phyloP scores from a whole-genome alignment of 169 alveolate species.

The Plasmodium ovale region DNA sequence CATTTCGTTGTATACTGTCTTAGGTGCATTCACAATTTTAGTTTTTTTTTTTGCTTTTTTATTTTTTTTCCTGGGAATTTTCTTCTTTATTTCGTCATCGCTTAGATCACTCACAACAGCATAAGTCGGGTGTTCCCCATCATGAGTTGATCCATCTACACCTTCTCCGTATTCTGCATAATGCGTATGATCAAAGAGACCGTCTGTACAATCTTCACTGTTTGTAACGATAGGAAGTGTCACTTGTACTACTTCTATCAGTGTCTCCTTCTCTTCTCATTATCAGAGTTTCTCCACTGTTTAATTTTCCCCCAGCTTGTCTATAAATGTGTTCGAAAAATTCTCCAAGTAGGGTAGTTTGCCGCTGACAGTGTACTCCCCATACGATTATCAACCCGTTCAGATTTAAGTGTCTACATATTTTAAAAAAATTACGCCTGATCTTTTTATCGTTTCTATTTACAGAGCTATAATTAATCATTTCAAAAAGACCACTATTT shows the following conservation, averaged over 20 bases:
- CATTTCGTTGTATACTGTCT: conserved; percentile 96
- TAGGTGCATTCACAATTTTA: conserved; percentile 94
- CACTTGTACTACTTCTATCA: too few species aligned
- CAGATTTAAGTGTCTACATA: conserved; percentile 89
- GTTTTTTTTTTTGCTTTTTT: conserved; percentile 77
- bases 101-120: conserved; percentile 45
- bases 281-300: not conserved
- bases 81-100: conserved; percentile 47
- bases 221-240: too few species aligned
- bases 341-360: conserved; percentile 95
- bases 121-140: conserved; percentile 35
- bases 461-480: conserved; percentile 95
- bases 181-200: too few species aligned
- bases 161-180: not conserved
- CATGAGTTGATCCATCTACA: not conserved
- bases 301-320: not conserved
- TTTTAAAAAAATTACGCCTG: conserved; percentile 81
- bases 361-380: conserved; percentile 96
- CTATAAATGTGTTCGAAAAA: conserved; percentile 86
- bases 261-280: not conserved
- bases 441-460: conserved; percentile 92
- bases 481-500: conserved; percentile 97
- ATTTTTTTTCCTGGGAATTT: conserved; percentile 23
- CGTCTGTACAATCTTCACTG: too few species aligned
- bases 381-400: conserved; percentile 96